These are phyloP conservation scores for Penicillium sp. DNA, from an alignment of 2,329 filamentous ascomycete genomes.

Conservation along the genomic window DNA sequence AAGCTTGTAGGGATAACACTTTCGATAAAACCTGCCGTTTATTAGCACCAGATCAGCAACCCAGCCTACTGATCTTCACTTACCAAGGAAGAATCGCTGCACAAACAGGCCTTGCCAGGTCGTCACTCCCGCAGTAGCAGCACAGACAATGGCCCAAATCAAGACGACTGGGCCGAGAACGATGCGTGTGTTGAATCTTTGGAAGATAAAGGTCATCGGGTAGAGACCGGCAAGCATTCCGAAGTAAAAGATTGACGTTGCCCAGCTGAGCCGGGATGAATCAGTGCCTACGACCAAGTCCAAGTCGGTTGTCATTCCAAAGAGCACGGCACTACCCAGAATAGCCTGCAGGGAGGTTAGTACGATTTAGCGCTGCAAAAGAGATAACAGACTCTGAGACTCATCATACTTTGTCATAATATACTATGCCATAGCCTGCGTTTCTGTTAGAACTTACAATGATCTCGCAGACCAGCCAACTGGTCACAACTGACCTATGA, in stretches of 20 bases:
- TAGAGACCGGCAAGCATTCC: constrained; percentile 72
- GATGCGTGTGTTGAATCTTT: constrained; percentile 63
- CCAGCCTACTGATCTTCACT: not conserved
- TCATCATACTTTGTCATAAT: constrained; percentile 60
- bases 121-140: constrained; percentile 64
- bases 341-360: constrained; percentile 53
- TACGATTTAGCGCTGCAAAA: not conserved
- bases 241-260: constrained; percentile 75
- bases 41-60: not conserved
- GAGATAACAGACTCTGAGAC: not conserved
- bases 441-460: not conserved
- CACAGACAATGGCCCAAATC: constrained; percentile 64
- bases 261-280: constrained; percentile 69
- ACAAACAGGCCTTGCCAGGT: constrained; percentile 61
- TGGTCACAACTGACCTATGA: constrained; percentile 42
- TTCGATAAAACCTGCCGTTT: constrained; percentile 51
- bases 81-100: constrained; percentile 58
- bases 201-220: constrained; percentile 67
- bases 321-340: constrained; percentile 66
- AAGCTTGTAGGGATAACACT: constrained; percentile 63
- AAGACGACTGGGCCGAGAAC: constrained; percentile 57
- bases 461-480: not conserved
- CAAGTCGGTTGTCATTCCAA: constrained; percentile 71
- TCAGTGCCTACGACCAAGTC: constrained; percentile 57
- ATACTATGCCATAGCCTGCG: constrained; percentile 59